Evolutionary conservation across 345 rosid species (phyloP).

Genomic region (Abelmoschus esculentus): DNA sequence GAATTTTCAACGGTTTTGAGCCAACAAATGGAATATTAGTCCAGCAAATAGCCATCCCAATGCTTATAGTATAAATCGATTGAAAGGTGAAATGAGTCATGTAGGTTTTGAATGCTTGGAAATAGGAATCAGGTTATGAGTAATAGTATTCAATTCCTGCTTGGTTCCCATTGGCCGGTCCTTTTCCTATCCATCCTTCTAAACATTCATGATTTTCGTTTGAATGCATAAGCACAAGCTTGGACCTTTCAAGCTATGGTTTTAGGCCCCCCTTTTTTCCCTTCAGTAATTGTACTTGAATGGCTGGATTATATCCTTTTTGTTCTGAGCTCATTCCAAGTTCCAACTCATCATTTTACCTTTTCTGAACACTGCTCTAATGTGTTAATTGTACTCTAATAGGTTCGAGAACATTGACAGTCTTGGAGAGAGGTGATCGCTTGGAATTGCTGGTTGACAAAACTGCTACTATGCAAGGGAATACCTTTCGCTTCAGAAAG

Average conservation of each 20-base stretch:
- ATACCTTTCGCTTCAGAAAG: background rate
- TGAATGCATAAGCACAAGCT: conserved; percentile 1
- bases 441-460: background rate
- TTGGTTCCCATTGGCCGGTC: background rate
- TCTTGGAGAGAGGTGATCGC: background rate
- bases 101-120: conserved; percentile 24
- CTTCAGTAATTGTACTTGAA: background rate
- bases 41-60: conserved; percentile 53
- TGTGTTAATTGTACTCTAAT: conserved; percentile 1
- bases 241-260: background rate
- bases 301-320: background rate
- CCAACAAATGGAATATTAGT: conserved; percentile 21
- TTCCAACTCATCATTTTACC: no score
- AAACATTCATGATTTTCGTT: background rate
- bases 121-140: background rate
- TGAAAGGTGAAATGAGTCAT: conserved; percentile 93
- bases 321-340: background rate
- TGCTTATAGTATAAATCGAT: conserved; percentile 80
- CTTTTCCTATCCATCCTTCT: background rate
- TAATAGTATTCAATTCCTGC: background rate
- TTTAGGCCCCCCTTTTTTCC: background rate
- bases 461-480: background rate
- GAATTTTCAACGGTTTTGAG: background rate
- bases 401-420: conserved; percentile 63
- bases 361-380: background rate